Conservation (phyloP, 768 basidiomycete species). For the Leccinum pellstonianum region DNA sequence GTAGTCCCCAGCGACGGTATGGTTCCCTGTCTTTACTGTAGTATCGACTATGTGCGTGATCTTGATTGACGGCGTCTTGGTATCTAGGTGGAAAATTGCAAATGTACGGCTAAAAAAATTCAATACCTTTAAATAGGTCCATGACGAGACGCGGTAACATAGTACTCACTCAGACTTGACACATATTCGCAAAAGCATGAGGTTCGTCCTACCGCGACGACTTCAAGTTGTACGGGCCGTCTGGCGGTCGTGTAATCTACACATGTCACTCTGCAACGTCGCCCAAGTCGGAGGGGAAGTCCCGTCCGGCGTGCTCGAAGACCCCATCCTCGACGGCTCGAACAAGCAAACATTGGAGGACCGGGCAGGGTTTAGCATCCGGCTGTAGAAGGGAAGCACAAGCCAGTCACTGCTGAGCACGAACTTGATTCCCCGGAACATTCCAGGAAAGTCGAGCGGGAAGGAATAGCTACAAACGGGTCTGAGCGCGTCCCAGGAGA, state of each 20-base stretch:
- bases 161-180: slow-evolving; percentile 25
- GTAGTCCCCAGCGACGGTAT: slow-evolving; percentile 26
- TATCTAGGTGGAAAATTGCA: slow-evolving; percentile 28
- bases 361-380: slow-evolving; percentile 18
- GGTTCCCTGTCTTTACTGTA: slow-evolving; percentile 21
- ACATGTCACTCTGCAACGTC: slow-evolving; percentile 31
- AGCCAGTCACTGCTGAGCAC: slow-evolving; percentile 31
- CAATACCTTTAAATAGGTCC: neutral
- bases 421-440: slow-evolving; percentile 32
- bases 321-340: too few species aligned
- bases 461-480: slow-evolving; percentile 6
- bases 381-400: slow-evolving; percentile 3
- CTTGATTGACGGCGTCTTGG: slow-evolving; percentile 25
- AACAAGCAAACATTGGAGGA: too few species aligned
- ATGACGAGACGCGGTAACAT: neutral
- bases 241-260: slow-evolving; percentile 27
- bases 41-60: slow-evolving; percentile 27
- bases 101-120: slow-evolving; percentile 20
- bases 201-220: slow-evolving; percentile 31
- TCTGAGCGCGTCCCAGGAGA: neutral
- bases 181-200: slow-evolving; percentile 29
- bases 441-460: slow-evolving; percentile 30
- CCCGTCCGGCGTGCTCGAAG: too few species aligned
- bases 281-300: neutral
- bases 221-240: slow-evolving; percentile 26